Conservation (phyloP, 176 grass and related monocot genomes). For the Eleusine indica region DNA sequence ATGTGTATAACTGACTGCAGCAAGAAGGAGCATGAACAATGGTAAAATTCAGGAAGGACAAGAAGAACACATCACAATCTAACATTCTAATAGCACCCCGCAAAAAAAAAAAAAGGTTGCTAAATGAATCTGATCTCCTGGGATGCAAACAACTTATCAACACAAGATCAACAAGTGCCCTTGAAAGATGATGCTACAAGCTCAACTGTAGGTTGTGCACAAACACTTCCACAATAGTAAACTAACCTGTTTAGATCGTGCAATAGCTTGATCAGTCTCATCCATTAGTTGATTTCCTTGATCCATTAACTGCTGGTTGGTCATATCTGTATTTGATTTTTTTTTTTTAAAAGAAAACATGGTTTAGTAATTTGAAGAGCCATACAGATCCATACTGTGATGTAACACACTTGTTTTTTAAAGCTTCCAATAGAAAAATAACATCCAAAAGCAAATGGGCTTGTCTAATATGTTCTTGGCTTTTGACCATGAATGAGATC, state of each 20-base stretch:
- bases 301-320: constrained; percentile 91
- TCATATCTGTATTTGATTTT: constrained; percentile 64
- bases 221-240: constrained; percentile 21
- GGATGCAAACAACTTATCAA: constrained; percentile 1
- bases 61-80: background rate
- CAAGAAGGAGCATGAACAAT: background rate
- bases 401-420: constrained; percentile 23
- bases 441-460: background rate
- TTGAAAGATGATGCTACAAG: constrained; percentile 20
- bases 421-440: background rate
- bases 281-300: constrained; percentile 76
- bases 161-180: constrained; percentile 18
- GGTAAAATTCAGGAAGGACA: background rate
- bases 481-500: constrained; percentile 14
- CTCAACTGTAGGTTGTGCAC: background rate
- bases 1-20: background rate
- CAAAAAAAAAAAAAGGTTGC: background rate
- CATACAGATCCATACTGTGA: constrained; percentile 13
- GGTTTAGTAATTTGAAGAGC: constrained; percentile 7
- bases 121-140: background rate
- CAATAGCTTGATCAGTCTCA: constrained; percentile 94
- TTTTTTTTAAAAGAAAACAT: background rate
- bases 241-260: constrained; percentile 63
- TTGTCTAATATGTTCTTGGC: background rate
- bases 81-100: background rate